Evolutionary conservation across 495 filamentous ascomycete genomes (phyloP), one percentile per base, ranked within the genome.

Genomic region (Penicillium tannophilum): DNA sequence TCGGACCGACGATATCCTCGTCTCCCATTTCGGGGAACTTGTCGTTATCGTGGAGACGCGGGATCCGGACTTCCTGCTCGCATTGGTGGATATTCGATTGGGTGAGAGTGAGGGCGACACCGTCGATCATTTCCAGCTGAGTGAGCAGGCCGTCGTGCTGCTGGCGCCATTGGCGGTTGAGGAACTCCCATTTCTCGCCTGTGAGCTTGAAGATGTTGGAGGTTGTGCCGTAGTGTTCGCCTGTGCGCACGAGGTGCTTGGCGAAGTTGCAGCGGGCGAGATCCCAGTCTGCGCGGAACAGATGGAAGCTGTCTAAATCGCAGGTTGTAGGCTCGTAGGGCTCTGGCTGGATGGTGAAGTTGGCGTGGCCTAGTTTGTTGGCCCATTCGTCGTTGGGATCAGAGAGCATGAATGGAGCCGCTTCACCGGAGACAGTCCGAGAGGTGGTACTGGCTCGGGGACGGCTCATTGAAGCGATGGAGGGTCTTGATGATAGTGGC

Each of bases 1-100:
- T 97, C 4, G 93, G 92, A 1, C 92, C 93, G 14, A 97, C 91
- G 58, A 96, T 94, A 68, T 95, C 91, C 54, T 91, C 87, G 63
- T 96, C 91, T 28, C 90, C 92, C 49, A 93, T 82, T 58, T 89
- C 86, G 26, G 90, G 91, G 62, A 96, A 97, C 73, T 96, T 96
- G 58, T 90, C 86, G 69, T 86, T 85, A 58, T 82, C 76, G 46
- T 86, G 83, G 48, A 90, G 76, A 16, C 81, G 77, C 5, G 88
- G 88, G 16, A 89, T 81, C 58, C 82, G 84, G 58, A 84, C 76
- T 61, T 84, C 76, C 62, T 84, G 71, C 30, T 74, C 72, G 63
- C 70, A 72, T 1, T 73, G 76, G 43, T 68, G 59, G 36, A 77
- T 65, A 35, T 79, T 73, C 4, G 79, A 78, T 46, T 82, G 77